A percentile compares a stretch with the other conserved stretches of the same genome.
Evolutionary conservation across 2,329 filamentous ascomycete genomes (phyloP).

Genomic region (Myriosclerotinia duriaeana): DNA sequence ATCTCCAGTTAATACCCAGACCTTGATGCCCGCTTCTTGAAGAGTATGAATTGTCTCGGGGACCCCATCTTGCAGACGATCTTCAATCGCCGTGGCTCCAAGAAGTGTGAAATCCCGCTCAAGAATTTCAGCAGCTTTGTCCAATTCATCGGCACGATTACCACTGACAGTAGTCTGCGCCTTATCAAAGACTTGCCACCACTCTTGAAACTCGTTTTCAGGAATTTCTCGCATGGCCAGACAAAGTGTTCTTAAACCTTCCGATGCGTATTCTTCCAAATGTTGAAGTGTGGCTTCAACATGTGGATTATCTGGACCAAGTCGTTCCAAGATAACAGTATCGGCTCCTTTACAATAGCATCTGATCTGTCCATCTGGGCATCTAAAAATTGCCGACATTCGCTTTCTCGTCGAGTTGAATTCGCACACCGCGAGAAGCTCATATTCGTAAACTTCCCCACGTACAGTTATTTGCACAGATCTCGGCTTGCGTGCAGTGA

Average conservation of each 20-base stretch:
- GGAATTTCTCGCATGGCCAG: slow-evolving; percentile 90
- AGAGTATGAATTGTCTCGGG: slow-evolving; percentile 97
- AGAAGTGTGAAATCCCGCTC: slow-evolving; percentile 89
- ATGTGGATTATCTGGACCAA: slow-evolving; percentile 78
- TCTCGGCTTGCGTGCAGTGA: slow-evolving; percentile 84
- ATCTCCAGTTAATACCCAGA: slow-evolving; percentile 97
- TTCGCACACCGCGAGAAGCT: slow-evolving; percentile 93
- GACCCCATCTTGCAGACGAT: slow-evolving; percentile 93
- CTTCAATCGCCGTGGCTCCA: slow-evolving; percentile 95
- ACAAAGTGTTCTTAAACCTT: slow-evolving; percentile 91
- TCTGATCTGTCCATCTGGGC: slow-evolving; percentile 90
- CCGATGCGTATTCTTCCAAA: slow-evolving; percentile 97
- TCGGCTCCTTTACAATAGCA: slow-evolving; percentile 96
- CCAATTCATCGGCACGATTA: slow-evolving; percentile 88
- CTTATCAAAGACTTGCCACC: slow-evolving; percentile 81
- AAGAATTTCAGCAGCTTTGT: slow-evolving; percentile 95
- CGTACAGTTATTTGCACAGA: slow-evolving; percentile 80
- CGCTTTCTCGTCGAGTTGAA: slow-evolving; percentile 97
- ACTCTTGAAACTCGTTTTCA: slow-evolving; percentile 84
- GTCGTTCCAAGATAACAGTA: slow-evolving; percentile 91
- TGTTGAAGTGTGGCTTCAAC: slow-evolving; percentile 90
- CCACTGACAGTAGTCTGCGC: slow-evolving; percentile 88
- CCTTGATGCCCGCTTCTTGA: slow-evolving; percentile 95
- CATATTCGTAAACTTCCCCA: slow-evolving; percentile 75
- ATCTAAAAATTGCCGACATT: slow-evolving; percentile 97